These are phyloP conservation scores for Orbilia oligospora DNA, from an alignment of 2,329 filamentous ascomycete genomes.

Conservation along the genomic window DNA sequence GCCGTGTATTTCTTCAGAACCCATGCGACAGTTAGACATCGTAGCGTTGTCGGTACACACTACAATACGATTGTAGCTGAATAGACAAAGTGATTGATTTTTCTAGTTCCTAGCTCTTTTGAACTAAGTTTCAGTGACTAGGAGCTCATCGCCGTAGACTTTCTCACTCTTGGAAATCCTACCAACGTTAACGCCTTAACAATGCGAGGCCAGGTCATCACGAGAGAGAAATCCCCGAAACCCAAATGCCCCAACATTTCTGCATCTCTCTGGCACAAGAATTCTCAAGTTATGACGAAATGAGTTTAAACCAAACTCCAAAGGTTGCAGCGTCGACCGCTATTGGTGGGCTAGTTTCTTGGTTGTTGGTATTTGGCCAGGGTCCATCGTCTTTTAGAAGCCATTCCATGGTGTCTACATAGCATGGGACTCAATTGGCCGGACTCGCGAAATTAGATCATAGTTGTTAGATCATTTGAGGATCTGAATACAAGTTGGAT, in stretches of 20 bases:
- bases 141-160: slow-evolving; percentile 4
- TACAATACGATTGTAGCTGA: slow-evolving; percentile 10
- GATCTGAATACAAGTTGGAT: neutral
- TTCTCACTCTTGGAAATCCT: neutral
- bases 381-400: slow-evolving; percentile 5
- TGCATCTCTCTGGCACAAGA: slow-evolving; percentile 11
- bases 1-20: slow-evolving; percentile 1
- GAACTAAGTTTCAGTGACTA: neutral
- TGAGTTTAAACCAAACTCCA: neutral
- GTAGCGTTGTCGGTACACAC: neutral
- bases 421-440: neutral
- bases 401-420: neutral
- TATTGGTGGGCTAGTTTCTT: slow-evolving; percentile 6
- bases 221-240: slow-evolving; percentile 17
- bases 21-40: neutral
- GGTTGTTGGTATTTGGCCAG: slow-evolving; percentile 17
- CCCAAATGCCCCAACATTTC: slow-evolving; percentile 6
- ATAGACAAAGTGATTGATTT: neutral
- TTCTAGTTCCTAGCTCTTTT: neutral
- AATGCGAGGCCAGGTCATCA: neutral
- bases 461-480: neutral
- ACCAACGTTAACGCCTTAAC: neutral
- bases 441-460: neutral
- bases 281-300: slow-evolving; percentile 2
- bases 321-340: neutral